Conservation (phyloP, 2,329 filamentous ascomycete species). For the Xylariaceae sp. region DNA sequence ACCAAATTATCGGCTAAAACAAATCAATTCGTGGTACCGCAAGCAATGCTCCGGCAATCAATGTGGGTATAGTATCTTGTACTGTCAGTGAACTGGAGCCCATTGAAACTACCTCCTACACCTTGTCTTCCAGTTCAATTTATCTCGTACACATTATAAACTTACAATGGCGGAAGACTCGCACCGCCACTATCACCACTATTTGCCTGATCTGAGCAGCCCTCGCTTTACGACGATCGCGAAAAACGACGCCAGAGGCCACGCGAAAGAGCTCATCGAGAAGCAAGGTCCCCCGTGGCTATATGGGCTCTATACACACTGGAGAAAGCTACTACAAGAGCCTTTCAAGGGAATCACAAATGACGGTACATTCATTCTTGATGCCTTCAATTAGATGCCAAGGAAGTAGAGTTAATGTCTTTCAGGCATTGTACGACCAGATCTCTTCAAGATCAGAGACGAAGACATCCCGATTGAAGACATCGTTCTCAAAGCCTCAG, state of each 20-base stretch:
- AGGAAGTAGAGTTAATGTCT: background rate
- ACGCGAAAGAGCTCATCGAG: constrained; percentile 59
- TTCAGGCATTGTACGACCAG: constrained; percentile 48
- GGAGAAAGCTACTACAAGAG: constrained; percentile 58
- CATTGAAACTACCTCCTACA: no score
- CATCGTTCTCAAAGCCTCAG: constrained; percentile 53
- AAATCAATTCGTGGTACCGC: no score
- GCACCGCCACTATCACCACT: constrained; percentile 39
- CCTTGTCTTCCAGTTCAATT: no score
- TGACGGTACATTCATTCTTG: constrained; percentile 49
- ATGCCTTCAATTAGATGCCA: constrained; percentile 5
- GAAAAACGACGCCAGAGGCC: constrained; percentile 60
- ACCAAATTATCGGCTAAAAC: no score
- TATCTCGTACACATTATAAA: no score
- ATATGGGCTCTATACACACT: constrained; percentile 58
- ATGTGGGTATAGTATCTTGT: no score
- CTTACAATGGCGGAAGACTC: no score
- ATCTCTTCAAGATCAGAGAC: constrained; percentile 59
- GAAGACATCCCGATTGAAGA: constrained; percentile 58
- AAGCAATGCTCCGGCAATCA: no score
- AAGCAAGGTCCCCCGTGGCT: constrained; percentile 64
- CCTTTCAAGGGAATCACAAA: constrained; percentile 69
- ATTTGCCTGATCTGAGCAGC: constrained; percentile 59
- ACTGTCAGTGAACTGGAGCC: no score
- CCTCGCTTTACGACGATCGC: constrained; percentile 63